Evolutionary conservation across 805 yeast species (phyloP).

Genomic region (Metschnikowia cerradonensis): DNA sequence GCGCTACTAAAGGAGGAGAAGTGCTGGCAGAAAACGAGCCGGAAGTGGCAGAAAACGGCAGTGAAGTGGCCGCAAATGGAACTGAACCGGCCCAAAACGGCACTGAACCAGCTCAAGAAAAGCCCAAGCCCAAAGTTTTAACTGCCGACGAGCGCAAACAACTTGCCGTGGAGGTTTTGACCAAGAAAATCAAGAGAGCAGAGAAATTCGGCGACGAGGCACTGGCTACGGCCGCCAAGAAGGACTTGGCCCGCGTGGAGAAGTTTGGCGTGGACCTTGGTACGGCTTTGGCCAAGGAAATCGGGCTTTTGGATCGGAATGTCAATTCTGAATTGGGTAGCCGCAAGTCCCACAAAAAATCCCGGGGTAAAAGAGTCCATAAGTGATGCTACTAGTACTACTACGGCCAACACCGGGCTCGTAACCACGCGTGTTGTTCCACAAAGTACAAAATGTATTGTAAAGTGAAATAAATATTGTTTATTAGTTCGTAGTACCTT

Average conservation of each 20-base stretch:
- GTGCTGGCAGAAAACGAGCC: too few relatives aligned
- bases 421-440: too few relatives aligned
- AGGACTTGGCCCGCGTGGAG: conserved; percentile 65
- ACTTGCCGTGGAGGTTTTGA: conserved; percentile 62
- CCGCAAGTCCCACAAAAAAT: conserved; percentile 12
- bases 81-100: background rate
- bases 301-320: conserved; percentile 48
- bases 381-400: background rate
- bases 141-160: conserved; percentile 69
- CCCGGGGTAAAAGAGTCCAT: conserved; percentile 12
- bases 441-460: too few relatives aligned
- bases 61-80: background rate
- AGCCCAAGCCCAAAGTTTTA: conserved; percentile 37
- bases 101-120: conserved; percentile 1
- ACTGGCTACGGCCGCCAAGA: conserved; percentile 51
- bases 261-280: conserved; percentile 78
- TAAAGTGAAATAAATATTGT: too few relatives aligned
- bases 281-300: conserved; percentile 62
- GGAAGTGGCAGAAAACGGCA: too few relatives aligned
- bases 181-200: conserved; percentile 65
- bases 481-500: too few relatives aligned
- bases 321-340: conserved; percentile 23
- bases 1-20: too few relatives aligned
- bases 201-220: conserved; percentile 72
- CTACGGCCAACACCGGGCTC: too few relatives aligned